These are phyloP conservation scores for Syzygium aromaticum DNA, from an alignment of 345 rosid species.

Conservation along the genomic window DNA sequence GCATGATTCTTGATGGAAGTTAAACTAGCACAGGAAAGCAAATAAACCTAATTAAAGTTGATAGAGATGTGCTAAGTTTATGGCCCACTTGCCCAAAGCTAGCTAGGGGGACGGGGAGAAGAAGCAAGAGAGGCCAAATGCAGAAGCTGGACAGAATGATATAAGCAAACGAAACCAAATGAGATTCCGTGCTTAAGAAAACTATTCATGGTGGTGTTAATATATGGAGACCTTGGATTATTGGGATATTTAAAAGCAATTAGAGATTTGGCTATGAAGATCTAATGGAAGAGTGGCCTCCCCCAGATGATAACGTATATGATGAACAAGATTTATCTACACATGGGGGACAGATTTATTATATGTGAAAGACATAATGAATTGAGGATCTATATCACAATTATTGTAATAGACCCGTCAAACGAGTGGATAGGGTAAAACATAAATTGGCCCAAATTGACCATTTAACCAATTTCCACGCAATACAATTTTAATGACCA, in stretches of 20 bases:
- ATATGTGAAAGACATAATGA: background rate
- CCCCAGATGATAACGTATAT: background rate
- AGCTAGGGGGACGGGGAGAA: background rate
- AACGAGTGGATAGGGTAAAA: no score
- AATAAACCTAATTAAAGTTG: background rate
- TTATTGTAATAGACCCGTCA: background rate
- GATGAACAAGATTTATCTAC: background rate
- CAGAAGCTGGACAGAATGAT: background rate
- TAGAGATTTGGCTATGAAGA: background rate
- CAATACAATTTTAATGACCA: no score
- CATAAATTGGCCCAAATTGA: no score
- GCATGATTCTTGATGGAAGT: background rate
- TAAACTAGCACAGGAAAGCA: background rate
- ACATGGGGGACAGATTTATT: background rate
- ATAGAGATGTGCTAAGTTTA: background rate
- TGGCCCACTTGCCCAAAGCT: background rate
- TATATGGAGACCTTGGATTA: background rate
- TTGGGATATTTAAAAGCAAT: background rate
- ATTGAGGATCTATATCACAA: background rate
- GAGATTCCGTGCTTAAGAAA: background rate
- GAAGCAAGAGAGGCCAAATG: background rate
- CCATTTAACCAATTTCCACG: no score
- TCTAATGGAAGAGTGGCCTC: background rate
- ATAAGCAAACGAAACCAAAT: background rate
- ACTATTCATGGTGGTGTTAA: background rate